A percentile compares a stretch with the other conserved stretches of the same genome.
Evolutionary conservation across 148 eudicot genomes (phyloP).

Genomic region (Vaccinium corymbosum): DNA sequence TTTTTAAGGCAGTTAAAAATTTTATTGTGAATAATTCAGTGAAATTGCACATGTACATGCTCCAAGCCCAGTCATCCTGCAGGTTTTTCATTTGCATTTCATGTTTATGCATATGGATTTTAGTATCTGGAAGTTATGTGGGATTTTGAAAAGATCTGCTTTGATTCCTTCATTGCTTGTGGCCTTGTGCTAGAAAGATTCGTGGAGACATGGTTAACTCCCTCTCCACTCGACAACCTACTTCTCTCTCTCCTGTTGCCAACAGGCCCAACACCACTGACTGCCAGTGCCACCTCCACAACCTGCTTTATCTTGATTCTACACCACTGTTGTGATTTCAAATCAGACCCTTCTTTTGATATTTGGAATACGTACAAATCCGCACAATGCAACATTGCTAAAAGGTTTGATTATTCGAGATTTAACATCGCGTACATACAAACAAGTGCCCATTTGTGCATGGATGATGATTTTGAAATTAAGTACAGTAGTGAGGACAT

Average conservation of each 20-base stretch:
- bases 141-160: conserved; percentile 7
- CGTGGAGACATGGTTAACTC: not conserved
- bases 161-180: not conserved
- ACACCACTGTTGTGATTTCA: not conserved
- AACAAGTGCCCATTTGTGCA: too few relatives aligned
- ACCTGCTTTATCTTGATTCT: not conserved
- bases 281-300: not conserved
- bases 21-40: not conserved
- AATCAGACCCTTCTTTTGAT: not conserved
- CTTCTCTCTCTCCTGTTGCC: not conserved
- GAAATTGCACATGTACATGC: not conserved
- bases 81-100: conserved; percentile 2
- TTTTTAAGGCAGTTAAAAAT: not conserved
- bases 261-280: not conserved
- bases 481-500: too few relatives aligned
- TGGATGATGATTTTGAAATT: too few relatives aligned
- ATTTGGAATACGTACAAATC: not conserved
- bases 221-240: not conserved
- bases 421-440: too few relatives aligned
- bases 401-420: not conserved
- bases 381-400: not conserved
- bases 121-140: not conserved
- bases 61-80: not conserved
- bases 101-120: not conserved
- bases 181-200: not conserved